A percentile compares a stretch with the other conserved stretches of the same genome.
Conservation (phyloP, 345 rosid genomes). For the Streptanthus diversifolius region DNA sequence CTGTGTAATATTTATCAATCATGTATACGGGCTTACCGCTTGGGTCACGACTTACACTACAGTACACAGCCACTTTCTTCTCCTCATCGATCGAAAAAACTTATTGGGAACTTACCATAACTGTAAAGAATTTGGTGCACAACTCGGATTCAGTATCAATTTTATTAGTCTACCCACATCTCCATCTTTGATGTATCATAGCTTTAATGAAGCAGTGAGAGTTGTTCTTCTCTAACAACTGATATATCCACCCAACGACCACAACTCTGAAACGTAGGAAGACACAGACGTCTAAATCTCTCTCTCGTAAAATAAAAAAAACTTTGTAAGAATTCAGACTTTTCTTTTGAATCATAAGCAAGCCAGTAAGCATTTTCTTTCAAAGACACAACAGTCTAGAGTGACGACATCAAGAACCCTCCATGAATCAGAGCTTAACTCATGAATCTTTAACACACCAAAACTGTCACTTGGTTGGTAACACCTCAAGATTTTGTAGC, state of each 20-base stretch:
- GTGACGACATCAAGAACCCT: neutral
- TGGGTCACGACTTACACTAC: neutral
- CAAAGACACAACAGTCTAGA: neutral
- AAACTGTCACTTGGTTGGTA: neutral
- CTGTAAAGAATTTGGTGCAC: neutral
- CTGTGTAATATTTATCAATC: too few relatives aligned
- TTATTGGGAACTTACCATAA: too few relatives aligned
- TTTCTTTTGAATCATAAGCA: neutral
- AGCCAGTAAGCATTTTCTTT: neutral
- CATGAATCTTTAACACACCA: neutral
- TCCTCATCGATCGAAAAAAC: neutral
- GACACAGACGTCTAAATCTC: neutral
- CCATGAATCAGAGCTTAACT: neutral
- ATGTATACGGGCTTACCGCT: neutral
- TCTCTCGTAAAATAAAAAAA: neutral
- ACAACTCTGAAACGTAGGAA: neutral
- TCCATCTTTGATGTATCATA: neutral
- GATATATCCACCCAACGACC: neutral
- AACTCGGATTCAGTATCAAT: neutral
- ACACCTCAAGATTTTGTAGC: constrained; percentile 2
- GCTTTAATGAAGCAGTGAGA: neutral
- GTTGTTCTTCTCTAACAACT: neutral
- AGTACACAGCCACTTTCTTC: neutral
- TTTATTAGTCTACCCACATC: neutral
- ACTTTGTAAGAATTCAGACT: neutral